A percentile compares a stretch with the other conserved stretches of the same genome.
Evolutionary conservation across 306 rosid genomes (phyloP).

Genomic region (Neltuma alba): DNA sequence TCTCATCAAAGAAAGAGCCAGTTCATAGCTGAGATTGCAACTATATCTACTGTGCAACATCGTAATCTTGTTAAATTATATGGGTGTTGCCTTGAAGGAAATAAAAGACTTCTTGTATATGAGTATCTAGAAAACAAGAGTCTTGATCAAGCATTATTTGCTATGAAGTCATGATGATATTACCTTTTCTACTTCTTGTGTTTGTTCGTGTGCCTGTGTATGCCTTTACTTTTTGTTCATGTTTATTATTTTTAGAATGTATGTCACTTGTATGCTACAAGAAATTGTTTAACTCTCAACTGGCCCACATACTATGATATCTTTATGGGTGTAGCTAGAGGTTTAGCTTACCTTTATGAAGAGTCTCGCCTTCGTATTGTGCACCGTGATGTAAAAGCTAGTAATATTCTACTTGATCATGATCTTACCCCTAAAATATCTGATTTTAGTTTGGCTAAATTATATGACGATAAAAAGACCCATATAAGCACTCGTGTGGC

Average conservation of each 20-base stretch:
- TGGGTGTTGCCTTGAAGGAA: slow-evolving; percentile 81
- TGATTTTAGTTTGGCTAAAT: slow-evolving; percentile 80
- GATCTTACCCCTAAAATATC: slow-evolving; percentile 75
- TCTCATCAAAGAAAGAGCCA: slow-evolving; percentile 89
- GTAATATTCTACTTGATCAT: slow-evolving; percentile 74
- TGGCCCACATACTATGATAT: slow-evolving; percentile 78
- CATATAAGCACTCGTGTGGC: slow-evolving; percentile 85
- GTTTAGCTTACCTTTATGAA: slow-evolving; percentile 76
- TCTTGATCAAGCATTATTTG: slow-evolving; percentile 87
- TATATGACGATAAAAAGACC: slow-evolving; percentile 75
- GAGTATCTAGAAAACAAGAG: slow-evolving; percentile 85
- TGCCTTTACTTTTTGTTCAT: slow-evolving; percentile 1
- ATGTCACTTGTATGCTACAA: slow-evolving; percentile 41
- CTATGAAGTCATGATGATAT: slow-evolving; percentile 62
- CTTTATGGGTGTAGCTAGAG: slow-evolving; percentile 77
- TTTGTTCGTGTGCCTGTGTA: background rate
- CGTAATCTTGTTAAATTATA: slow-evolving; percentile 76
- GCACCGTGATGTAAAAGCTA: slow-evolving; percentile 86
- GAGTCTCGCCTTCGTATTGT: slow-evolving; percentile 77
- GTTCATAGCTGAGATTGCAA: slow-evolving; percentile 81
- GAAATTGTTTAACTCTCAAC: slow-evolving; percentile 47
- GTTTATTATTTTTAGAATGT: background rate
- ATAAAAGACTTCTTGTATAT: slow-evolving; percentile 71
- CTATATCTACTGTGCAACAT: slow-evolving; percentile 85
- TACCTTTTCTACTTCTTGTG: background rate